Evolutionary conservation across 2,329 filamentous ascomycete genomes (phyloP).

Genomic region (Exophiala phaeomuriformis): DNA sequence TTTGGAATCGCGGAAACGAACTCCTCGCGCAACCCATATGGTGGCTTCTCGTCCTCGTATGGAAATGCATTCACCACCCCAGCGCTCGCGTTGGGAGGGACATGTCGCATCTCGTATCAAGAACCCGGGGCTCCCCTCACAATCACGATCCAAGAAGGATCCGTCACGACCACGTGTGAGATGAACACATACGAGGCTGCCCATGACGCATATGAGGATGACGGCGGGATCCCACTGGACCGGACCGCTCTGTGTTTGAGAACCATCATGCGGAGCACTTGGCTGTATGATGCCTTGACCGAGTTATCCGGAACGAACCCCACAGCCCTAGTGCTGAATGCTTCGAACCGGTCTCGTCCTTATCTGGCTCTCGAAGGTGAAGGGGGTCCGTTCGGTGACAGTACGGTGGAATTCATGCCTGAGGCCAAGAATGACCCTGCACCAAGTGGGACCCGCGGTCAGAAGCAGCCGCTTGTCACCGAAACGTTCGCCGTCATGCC

Average conservation of each 20-base stretch:
- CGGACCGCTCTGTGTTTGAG: conserved; percentile 75
- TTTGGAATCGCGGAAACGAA: conserved; percentile 67
- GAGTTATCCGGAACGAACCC: conserved; percentile 61
- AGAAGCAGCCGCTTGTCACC: conserved; percentile 36
- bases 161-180: conserved; percentile 82
- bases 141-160: conserved; percentile 77
- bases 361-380: conserved; percentile 66
- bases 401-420: conserved; percentile 53
- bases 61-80: conserved; percentile 75
- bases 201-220: conserved; percentile 40
- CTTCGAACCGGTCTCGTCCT: conserved; percentile 53
- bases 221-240: conserved; percentile 81
- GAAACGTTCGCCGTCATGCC: conserved; percentile 50
- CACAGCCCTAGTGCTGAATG: conserved; percentile 60
- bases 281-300: conserved; percentile 45
- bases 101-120: conserved; percentile 74
- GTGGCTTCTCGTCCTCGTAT: conserved; percentile 35
- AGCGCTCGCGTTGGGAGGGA: conserved; percentile 72
- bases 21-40: conserved; percentile 37
- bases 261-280: conserved; percentile 73
- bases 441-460: conserved; percentile 30
- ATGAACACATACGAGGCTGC: conserved; percentile 69
- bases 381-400: conserved; percentile 53
- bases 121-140: conserved; percentile 70
- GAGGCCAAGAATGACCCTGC: conserved; percentile 38